Conservation (phyloP, 164 flowering plant species). For the Paratinospora sagittata region DNA sequence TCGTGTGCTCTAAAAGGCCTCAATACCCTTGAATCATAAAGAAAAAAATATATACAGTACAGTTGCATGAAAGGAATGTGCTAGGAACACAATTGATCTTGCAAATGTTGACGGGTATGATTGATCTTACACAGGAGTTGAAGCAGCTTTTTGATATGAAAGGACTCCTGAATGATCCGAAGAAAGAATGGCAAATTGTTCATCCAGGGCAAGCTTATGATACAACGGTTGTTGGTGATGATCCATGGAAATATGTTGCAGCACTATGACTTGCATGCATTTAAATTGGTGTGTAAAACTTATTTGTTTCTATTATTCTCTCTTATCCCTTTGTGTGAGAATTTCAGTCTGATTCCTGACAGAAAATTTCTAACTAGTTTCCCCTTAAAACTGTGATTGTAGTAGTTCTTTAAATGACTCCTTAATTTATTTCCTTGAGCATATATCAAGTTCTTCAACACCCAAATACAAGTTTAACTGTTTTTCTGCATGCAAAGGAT, state of each 20-base stretch:
- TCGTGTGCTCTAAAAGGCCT: too few relatives aligned
- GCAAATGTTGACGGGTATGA: constrained; percentile 27
- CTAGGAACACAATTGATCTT: constrained; percentile 25
- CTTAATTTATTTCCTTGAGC: too few relatives aligned
- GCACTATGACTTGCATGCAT: not conserved
- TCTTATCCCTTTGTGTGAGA: not conserved
- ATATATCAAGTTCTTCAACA: too few relatives aligned
- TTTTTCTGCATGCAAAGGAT: not conserved
- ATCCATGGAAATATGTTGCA: constrained; percentile 28
- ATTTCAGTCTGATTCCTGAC: not conserved
- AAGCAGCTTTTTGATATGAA: constrained; percentile 29
- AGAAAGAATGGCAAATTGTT: constrained; percentile 32
- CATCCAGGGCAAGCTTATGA: constrained; percentile 22
- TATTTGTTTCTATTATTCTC: not conserved
- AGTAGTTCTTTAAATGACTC: not conserved
- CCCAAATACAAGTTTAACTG: not conserved
- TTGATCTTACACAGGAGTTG: constrained; percentile 25
- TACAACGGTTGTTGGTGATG: constrained; percentile 30
- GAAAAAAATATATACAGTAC: too few relatives aligned
- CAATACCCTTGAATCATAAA: too few relatives aligned
- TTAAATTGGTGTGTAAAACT: not conserved
- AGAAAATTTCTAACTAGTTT: not conserved
- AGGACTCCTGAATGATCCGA: constrained; percentile 24
- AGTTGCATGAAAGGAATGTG: constrained; percentile 31
- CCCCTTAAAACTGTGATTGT: not conserved